A percentile compares a stretch with the other conserved stretches of the same genome.
These are phyloP conservation scores for Fusarium sp. DNA, from an alignment of 2,329 filamentous ascomycete genomes.

Conservation along the genomic window DNA sequence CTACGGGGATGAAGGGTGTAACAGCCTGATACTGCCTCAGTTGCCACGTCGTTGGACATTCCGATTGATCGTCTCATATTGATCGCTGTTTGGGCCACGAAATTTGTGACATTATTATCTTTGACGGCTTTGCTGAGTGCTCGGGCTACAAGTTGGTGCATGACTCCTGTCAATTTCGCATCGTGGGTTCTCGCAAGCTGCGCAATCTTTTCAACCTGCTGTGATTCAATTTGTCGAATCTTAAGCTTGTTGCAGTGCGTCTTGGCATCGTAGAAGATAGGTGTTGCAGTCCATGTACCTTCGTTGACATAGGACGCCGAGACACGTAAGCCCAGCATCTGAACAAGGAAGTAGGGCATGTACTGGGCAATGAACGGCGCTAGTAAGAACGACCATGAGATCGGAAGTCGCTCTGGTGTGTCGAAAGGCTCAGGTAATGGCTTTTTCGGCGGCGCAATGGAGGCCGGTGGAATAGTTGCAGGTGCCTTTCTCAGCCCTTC, in stretches of 20 bases:
- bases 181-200: conserved; percentile 25
- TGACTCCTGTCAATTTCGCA: conserved; percentile 36
- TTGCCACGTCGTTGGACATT: conserved; percentile 30
- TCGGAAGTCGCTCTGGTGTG: conserved; percentile 35
- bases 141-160: conserved; percentile 37
- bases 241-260: conserved; percentile 29
- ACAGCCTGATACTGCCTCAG: conserved; percentile 28
- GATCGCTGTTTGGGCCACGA: conserved; percentile 39
- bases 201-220: conserved; percentile 14
- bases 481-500: conserved; percentile 3
- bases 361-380: conserved; percentile 28
- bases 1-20: conserved; percentile 26
- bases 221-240: conserved; percentile 24
- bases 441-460: conserved; percentile 5
- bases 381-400: conserved; percentile 43
- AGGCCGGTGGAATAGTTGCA: neutral
- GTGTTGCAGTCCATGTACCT: conserved; percentile 35
- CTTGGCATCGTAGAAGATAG: conserved; percentile 24
- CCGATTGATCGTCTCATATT: conserved; percentile 42
- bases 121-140: conserved; percentile 35
- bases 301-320: conserved; percentile 21
- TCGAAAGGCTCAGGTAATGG: conserved; percentile 37
- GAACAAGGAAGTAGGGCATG: conserved; percentile 32
- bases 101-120: conserved; percentile 36
- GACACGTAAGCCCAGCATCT: conserved; percentile 27